Conservation (phyloP, 805 yeast species). For the Metschnikowia amazonensis region DNA sequence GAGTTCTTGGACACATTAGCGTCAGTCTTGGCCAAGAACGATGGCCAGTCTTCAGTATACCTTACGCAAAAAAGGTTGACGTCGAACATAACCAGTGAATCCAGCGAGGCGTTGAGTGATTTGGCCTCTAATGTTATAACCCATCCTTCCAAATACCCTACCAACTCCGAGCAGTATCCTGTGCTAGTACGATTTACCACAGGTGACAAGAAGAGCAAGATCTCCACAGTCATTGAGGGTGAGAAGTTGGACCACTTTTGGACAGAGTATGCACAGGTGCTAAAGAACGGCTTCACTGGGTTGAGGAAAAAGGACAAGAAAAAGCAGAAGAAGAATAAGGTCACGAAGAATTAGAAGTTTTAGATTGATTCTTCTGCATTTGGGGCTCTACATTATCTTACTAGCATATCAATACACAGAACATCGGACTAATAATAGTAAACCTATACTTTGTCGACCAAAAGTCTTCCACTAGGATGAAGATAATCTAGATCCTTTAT, state of each 20-base stretch:
- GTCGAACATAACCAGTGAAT: conserved; percentile 11
- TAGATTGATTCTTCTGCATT: not conserved
- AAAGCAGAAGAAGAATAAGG: conserved; percentile 51
- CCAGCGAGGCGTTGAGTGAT: conserved; percentile 20
- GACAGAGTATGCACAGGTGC: conserved; percentile 63
- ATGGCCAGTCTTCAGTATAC: conserved; percentile 51
- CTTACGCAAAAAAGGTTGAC: conserved; percentile 55
- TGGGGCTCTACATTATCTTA: not conserved
- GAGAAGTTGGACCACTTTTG: conserved; percentile 67
- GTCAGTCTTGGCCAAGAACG: conserved; percentile 18
- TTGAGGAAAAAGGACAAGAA: conserved; percentile 79
- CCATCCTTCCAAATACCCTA: conserved; percentile 15
- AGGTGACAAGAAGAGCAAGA: conserved; percentile 48
- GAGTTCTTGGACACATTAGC: conserved; percentile 29
- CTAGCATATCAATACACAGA: conserved; percentile 2
- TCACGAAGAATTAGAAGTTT: conserved; percentile 18
- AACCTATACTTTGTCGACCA: conserved; percentile 44
- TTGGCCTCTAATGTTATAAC: conserved; percentile 33
- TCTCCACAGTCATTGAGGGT: conserved; percentile 68
- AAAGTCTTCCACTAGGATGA: conserved; percentile 49
- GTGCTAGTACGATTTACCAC: conserved; percentile 53
- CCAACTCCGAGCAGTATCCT: conserved; percentile 46
- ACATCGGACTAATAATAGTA: not conserved
- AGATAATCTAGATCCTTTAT: conserved; percentile 59
- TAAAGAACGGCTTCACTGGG: conserved; percentile 72